Base-by-base conservation (phyloP, 2,329 filamentous ascomycete species). In the Aspergillus sergii region DNA sequence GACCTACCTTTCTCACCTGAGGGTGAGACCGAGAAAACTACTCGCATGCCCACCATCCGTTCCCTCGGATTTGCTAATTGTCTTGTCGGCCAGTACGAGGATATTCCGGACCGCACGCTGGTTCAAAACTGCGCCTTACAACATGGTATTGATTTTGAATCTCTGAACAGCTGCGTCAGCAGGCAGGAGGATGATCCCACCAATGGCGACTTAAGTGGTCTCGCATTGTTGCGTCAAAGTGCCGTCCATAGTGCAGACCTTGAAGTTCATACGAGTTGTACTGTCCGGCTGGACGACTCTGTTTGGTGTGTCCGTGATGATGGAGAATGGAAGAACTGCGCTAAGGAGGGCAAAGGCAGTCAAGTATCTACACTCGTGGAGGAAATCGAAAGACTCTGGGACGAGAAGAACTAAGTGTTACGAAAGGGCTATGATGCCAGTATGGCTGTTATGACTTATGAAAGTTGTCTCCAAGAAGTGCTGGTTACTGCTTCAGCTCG, bases 21-120 rank as follows among this genome's bases (percentile, higher is more conserved):
- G 2, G 65, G 71, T 30, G 65, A 70, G 50, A 54, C 67, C 14
- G 57, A 66, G 8, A 58, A 70, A 23, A 63, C 68, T 16, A 23
- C 59, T 34, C 89, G 94, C 68, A 78, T 79, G 8, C 76, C 81
- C 1, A 91, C 92, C 36, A 95, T 96, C 79, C 91, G 89, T 68
- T 94, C 91, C 72, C 88, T 99, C 26, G 94, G 94, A 65, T 99
- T 98, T 80, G 90, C 93, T 62, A 95, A 96, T 86, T 99, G 95
- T 80, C 81, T 99, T 62, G 89, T 89, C 26, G 86, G 85, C 66
- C 86, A 93, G 65, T 99, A 94, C 78, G 60, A 83, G 26, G 79
- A 88, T 9, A 97, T 99, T 39, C 94, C 95, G 2, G 83, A 91
- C 39, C 86, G 90, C 57, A 84, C 85, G n/a, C 85, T 97, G 21